phyloP scores from a whole-genome alignment of 257 asterid genomes.

The Solanum paucissectum region DNA sequence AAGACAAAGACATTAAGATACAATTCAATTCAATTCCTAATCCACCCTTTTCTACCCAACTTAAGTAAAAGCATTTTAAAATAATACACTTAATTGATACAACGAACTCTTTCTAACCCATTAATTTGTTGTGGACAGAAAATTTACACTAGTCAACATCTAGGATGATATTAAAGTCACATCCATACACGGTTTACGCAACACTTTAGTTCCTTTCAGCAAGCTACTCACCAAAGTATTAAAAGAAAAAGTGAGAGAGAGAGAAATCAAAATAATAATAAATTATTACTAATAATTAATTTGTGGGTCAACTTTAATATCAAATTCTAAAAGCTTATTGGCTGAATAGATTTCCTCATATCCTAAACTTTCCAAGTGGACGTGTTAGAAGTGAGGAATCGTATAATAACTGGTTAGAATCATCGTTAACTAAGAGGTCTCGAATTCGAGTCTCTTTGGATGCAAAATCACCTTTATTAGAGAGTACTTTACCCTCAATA shows the following conservation, averaged over 20 bases:
- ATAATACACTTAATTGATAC: background rate
- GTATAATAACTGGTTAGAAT: too few relatives aligned
- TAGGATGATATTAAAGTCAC: background rate
- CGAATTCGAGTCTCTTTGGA: background rate
- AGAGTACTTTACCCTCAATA: accelerated
- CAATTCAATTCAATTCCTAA: background rate
- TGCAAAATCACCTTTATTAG: accelerated
- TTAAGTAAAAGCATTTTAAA: background rate
- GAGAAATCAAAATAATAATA: background rate
- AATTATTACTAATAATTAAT: background rate
- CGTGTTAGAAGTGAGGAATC: background rate
- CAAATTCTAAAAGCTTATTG: constrained; percentile 23
- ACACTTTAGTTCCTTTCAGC: background rate
- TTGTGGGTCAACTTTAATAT: constrained; percentile 11
- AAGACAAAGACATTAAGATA: background rate
- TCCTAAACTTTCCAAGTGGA: background rate
- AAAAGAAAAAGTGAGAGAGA: background rate
- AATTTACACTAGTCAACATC: background rate
- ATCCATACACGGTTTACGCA: background rate
- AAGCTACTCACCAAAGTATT: background rate
- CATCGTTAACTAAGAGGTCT: too few relatives aligned
- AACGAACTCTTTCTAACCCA: background rate
- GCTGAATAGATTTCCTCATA: constrained; percentile 19
- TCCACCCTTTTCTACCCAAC: background rate
- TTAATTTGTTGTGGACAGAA: background rate